These are phyloP conservation scores for Neonothopanus nambi DNA, from an alignment of 1,284 basidiomycete genomes.

Conservation along the genomic window DNA sequence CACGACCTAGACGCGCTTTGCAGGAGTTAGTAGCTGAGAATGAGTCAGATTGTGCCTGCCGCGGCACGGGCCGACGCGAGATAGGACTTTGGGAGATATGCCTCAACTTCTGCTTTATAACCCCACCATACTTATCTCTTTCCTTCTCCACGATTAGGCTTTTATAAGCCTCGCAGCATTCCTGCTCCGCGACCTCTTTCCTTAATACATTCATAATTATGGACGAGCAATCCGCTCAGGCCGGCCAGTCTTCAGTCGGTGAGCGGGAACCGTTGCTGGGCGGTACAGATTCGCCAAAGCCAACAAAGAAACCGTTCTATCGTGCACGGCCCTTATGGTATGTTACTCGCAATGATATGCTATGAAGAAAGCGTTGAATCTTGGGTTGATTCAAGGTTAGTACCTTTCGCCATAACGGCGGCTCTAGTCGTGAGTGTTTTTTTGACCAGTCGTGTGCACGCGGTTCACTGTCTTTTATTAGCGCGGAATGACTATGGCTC, in stretches of 20 bases:
- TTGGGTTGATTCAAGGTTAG: constrained; percentile 50
- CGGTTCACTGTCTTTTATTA: constrained; percentile 27
- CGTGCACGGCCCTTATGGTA: constrained; percentile 26
- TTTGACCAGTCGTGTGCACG: background rate
- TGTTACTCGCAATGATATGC: constrained; percentile 5
- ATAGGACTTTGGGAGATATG: no score
- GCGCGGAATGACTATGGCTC: constrained; percentile 79
- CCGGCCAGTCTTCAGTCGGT: background rate
- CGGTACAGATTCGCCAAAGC: background rate
- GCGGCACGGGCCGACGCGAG: no score
- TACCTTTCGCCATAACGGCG: constrained; percentile 69
- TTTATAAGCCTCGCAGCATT: no score
- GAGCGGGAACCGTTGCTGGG: constrained; percentile 7
- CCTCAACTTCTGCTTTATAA: no score
- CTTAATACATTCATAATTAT: no score
- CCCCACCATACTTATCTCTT: no score
- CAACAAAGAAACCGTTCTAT: constrained; percentile 19
- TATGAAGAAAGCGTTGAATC: background rate
- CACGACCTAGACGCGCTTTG: no score
- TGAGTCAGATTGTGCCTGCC: no score
- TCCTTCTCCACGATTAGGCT: no score
- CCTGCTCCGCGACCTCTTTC: no score
- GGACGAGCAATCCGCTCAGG: no score
- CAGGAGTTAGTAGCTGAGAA: no score
- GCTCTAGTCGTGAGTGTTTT: constrained; percentile 56